These are phyloP conservation scores for Alternaria angustiovoidea DNA, from an alignment of 2,329 filamentous ascomycete genomes.

Conservation along the genomic window DNA sequence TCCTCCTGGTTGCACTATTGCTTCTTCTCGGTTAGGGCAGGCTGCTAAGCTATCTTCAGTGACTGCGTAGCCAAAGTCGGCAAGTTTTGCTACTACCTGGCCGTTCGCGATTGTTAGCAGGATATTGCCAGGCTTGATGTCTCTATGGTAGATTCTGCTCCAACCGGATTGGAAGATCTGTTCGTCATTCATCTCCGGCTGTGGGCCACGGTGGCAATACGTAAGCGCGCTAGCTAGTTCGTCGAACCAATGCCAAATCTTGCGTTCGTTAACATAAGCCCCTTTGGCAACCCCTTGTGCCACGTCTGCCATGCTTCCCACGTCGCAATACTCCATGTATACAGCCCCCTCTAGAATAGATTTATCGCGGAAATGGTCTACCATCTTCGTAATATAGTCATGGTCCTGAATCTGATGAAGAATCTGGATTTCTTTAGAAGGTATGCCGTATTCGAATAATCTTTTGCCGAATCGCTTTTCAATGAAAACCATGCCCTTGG, in stretches of 20 bases:
- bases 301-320: conserved; percentile 14
- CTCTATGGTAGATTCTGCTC: conserved; percentile 26
- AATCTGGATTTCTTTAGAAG: conserved; percentile 20
- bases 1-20: not conserved
- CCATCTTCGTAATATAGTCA: conserved; percentile 16
- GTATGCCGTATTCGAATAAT: conserved; percentile 3
- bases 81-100: conserved; percentile 26
- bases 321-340: conserved; percentile 27
- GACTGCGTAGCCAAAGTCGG: conserved; percentile 26
- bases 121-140: conserved; percentile 31
- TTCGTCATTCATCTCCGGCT: conserved; percentile 12
- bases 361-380: conserved; percentile 23
- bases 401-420: conserved; percentile 22
- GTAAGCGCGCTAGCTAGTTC: conserved; percentile 18
- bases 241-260: conserved; percentile 26
- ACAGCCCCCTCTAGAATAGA: conserved; percentile 9
- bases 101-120: conserved; percentile 17
- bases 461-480: conserved; percentile 20
- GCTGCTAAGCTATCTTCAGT: conserved; percentile 12
- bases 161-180: conserved; percentile 13
- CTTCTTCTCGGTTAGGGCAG: not conserved
- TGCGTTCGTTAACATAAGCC: conserved; percentile 14
- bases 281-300: not conserved
- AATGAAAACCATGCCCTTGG: conserved; percentile 14
- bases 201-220: conserved; percentile 24